Conservation (phyloP, 805 yeast species). For the Clavispora asparagi region DNA sequence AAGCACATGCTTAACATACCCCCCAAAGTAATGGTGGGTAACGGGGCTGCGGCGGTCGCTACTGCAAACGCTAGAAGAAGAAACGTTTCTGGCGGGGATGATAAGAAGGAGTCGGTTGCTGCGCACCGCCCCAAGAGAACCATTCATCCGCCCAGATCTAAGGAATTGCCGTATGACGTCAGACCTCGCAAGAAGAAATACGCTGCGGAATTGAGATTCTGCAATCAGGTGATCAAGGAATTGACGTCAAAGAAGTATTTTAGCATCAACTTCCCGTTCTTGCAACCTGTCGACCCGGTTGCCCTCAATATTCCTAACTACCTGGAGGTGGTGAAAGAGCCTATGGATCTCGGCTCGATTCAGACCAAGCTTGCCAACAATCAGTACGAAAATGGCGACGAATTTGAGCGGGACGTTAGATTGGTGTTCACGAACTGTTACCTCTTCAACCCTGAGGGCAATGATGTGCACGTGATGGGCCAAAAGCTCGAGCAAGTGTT, state of each 20-base stretch:
- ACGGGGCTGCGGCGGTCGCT: constrained; percentile 14
- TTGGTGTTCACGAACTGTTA: constrained; percentile 87
- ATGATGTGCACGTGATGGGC: constrained; percentile 94
- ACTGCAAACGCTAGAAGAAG: constrained; percentile 15
- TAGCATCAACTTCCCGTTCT: constrained; percentile 80
- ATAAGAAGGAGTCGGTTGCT: constrained; percentile 65
- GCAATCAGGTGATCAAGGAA: constrained; percentile 78
- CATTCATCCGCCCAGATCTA: constrained; percentile 93
- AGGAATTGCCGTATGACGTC: constrained; percentile 86
- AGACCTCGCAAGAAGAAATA: constrained; percentile 89
- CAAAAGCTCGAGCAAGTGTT: constrained; percentile 83
- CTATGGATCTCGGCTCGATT: constrained; percentile 92
- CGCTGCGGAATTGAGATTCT: constrained; percentile 84
- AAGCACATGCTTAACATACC: constrained; percentile 93
- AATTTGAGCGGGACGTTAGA: constrained; percentile 77
- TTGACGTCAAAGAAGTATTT: constrained; percentile 78
- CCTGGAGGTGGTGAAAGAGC: constrained; percentile 77
- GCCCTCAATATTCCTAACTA: constrained; percentile 91
- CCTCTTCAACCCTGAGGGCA: constrained; percentile 91
- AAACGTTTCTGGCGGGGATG: constrained; percentile 15
- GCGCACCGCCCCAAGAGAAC: constrained; percentile 92
- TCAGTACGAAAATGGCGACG: constrained; percentile 83
- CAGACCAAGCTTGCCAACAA: constrained; percentile 77
- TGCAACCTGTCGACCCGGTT: constrained; percentile 92
- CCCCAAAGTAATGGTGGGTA: constrained; percentile 36